A percentile compares a stretch with the other conserved stretches of the same genome.
phyloP scores from a whole-genome alignment of 345 rosid species.

The Salix caprea region DNA sequence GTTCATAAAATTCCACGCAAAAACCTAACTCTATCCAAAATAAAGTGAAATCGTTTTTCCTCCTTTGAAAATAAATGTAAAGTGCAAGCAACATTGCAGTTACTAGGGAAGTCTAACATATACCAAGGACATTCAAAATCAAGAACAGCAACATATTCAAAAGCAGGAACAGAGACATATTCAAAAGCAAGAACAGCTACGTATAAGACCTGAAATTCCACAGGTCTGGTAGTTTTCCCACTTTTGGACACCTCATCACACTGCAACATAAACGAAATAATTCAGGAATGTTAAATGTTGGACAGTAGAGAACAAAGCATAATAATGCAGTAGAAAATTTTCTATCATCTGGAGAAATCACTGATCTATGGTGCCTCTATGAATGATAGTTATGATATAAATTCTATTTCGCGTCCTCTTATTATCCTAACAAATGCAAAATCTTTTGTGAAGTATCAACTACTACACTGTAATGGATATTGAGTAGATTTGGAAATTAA shows the following conservation, averaged over 20 bases:
- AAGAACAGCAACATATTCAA: no score
- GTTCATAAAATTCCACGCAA: background rate
- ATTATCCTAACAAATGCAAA: no score
- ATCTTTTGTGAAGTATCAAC: no score
- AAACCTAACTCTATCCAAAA: background rate
- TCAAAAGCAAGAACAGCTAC: background rate
- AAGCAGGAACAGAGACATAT: no score
- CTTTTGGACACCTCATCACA: slow-evolving; percentile 50
- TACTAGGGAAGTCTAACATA: background rate
- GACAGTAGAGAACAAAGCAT: background rate
- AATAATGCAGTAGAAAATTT: background rate
- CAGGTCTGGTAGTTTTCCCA: slow-evolving; percentile 51
- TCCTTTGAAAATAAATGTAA: background rate
- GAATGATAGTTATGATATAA: no score
- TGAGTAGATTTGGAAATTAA: no score
- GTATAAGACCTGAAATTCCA: slow-evolving; percentile 51
- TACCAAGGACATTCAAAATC: background rate
- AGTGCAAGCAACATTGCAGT: background rate
- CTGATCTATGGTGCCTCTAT: no score
- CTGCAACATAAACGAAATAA: slow-evolving; percentile 30
- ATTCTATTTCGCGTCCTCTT: no score
- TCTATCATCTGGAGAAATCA: no score
- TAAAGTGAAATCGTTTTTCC: no score
- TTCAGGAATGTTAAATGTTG: background rate
- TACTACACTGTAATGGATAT: no score